Evolutionary conservation across 1,284 basidiomycete genomes (phyloP), one percentile per base, ranked within the genome.

Genomic region (Marasmius sp.): DNA sequence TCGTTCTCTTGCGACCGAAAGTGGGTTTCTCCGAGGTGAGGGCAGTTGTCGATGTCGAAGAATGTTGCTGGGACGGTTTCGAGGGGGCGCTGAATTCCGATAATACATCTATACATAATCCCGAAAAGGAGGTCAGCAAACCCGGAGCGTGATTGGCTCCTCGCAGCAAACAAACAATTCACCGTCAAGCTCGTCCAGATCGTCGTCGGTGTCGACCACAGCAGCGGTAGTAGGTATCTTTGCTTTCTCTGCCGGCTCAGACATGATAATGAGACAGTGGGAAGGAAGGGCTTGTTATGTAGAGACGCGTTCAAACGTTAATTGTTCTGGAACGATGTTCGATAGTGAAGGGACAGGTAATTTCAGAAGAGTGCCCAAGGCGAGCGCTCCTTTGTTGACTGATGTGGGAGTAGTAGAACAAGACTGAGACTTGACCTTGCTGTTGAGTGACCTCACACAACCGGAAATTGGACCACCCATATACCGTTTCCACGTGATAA

Each of bases 101-200:
- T 62, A 89, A 77, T 59, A 89, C 82, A 72, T 88, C 85, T 86
- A 67, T 48, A 39, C 9, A 16, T n/a, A 39, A 58, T 64, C 51
- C 65, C 63, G 63, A 45, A 56, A 49, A 39, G 38, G 41, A 16
- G 54, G 53, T 47, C 48, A 34, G 47, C 14, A 50, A 33, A 58
- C 12, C 59, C 22, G 52, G 39, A 39, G 49, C 27, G 41, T 6
- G 18, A 12, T 27, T 27, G 5, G 27, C 27, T 27, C 27, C 27
- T 5, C 27, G 38, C 38, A 54, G 37, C 14, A 54, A 50, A 41
- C 41, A 49, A 39, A 16, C 55, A 50, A 65, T 82, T 61, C 61
- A 89, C 89, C 89, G 67, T 92, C 90, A 54, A 92, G 83, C 70
- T 92, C 89, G 68, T 92, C 89, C 38, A 91, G 73, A 72, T 92